phyloP scores from a whole-genome alignment of 106 monocot genomes.

The Phalaenopsis equestris region DNA sequence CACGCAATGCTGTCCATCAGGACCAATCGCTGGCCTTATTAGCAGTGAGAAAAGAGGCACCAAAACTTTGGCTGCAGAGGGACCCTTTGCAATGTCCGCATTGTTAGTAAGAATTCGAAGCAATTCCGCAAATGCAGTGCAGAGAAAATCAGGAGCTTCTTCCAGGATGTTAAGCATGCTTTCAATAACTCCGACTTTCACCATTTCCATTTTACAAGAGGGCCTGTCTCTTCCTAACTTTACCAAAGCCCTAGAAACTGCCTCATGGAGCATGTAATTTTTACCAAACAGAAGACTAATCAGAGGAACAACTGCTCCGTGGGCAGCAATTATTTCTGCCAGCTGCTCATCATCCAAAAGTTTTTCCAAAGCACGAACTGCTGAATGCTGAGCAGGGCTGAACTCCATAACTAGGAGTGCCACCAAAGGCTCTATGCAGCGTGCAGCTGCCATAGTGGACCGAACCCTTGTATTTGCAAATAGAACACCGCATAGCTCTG shows the following conservation, averaged over 20 bases:
- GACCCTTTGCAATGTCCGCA: constrained; percentile 84
- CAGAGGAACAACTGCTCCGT: constrained; percentile 83
- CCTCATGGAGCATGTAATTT: constrained; percentile 78
- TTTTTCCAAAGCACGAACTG: constrained; percentile 81
- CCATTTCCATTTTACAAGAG: constrained; percentile 94
- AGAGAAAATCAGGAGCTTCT: constrained; percentile 90
- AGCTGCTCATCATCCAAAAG: constrained; percentile 94
- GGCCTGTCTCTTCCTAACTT: constrained; percentile 92
- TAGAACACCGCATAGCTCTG: constrained; percentile 86
- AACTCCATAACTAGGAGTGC: constrained; percentile 52
- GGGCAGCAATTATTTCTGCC: constrained; percentile 71
- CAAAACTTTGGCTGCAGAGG: constrained; percentile 79
- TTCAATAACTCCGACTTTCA: constrained; percentile 85
- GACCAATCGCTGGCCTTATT: constrained; percentile 58
- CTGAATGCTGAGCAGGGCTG: constrained; percentile 69
- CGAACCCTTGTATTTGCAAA: constrained; percentile 85
- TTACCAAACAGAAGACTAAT: constrained; percentile 68
- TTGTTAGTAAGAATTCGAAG: constrained; percentile 96
- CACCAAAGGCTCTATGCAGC: constrained; percentile 89
- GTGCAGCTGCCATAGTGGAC: constrained; percentile 75
- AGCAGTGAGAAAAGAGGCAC: constrained; percentile 66
- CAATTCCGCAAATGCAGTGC: constrained; percentile 73
- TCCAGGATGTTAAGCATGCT: constrained; percentile 67
- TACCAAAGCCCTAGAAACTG: constrained; percentile 72
- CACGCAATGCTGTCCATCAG: constrained; percentile 82